Conservation (phyloP, 2,329 filamentous ascomycete species). For the Alternaria triticimaculans region DNA sequence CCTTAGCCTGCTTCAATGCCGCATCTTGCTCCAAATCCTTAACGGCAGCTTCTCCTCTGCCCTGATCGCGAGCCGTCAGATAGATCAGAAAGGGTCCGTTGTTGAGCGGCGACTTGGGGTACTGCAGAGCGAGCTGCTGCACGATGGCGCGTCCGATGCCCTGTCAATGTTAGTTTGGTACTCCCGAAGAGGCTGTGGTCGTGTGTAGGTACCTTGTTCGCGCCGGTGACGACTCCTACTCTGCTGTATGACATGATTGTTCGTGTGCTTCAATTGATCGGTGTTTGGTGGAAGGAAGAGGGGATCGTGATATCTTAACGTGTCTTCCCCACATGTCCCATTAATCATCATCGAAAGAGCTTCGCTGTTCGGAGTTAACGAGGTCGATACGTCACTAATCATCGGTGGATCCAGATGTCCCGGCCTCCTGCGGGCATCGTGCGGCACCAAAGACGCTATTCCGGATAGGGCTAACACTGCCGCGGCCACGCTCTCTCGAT, state of each 20-base stretch:
- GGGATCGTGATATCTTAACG: neutral
- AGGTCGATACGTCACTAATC: slow-evolving; percentile 17
- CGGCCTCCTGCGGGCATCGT: neutral
- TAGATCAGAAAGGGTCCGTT: slow-evolving; percentile 60
- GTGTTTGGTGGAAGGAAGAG: neutral
- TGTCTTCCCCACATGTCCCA: neutral
- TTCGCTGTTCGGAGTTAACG: slow-evolving; percentile 7
- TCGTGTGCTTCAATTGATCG: neutral
- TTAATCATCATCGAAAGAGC: slow-evolving; percentile 4
- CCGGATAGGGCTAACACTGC: slow-evolving; percentile 3
- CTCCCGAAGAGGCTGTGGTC: neutral
- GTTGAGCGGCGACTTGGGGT: slow-evolving; percentile 57
- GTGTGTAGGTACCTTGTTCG: slow-evolving; percentile 55
- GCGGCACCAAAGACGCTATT: neutral
- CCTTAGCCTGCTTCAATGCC: slow-evolving; percentile 56
- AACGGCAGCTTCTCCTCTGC: slow-evolving; percentile 57
- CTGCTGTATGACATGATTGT: slow-evolving; percentile 41
- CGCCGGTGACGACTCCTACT: slow-evolving; percentile 62
- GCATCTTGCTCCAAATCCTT: slow-evolving; percentile 53
- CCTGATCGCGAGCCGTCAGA: slow-evolving; percentile 59
- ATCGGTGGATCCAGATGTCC: neutral
- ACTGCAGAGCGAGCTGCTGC: slow-evolving; percentile 61
- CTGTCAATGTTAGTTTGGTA: slow-evolving; percentile 22
- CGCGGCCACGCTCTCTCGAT: neutral
- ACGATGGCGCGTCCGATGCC: slow-evolving; percentile 59